Conservation (phyloP, 1,139 yeast species). For the Oligophagozyma castellii region DNA sequence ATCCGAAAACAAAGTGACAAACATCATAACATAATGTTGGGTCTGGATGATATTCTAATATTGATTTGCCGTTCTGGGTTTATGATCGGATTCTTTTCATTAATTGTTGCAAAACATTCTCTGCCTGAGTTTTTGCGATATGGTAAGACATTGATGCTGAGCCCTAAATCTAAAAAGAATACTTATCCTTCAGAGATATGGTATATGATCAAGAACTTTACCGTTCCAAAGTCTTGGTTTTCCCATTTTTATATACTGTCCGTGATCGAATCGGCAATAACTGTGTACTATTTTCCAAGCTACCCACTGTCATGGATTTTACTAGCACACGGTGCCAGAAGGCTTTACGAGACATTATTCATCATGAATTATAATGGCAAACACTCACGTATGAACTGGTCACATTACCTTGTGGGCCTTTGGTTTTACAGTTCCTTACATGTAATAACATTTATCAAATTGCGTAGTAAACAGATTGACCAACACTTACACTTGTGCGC, state of each 20-base stretch:
- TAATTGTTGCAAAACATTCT: conserved; percentile 15
- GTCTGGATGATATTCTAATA: too few species aligned
- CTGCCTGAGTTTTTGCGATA: conserved; percentile 25
- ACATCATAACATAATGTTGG: too few species aligned
- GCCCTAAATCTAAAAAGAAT: conserved; percentile 4
- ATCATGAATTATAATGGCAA: conserved; percentile 37
- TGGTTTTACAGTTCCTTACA: conserved; percentile 41
- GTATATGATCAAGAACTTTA: conserved; percentile 13
- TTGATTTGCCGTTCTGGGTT: conserved; percentile 5
- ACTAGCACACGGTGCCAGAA: conserved; percentile 46
- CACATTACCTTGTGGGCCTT: conserved; percentile 67
- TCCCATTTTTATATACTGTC: conserved; percentile 18
- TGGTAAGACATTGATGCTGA: conserved; percentile 27
- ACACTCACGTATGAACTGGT: conserved; percentile 49
- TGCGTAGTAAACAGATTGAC: conserved; percentile 11
- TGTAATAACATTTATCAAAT: conserved; percentile 21
- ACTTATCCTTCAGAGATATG: conserved; percentile 4
- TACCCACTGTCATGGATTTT: conserved; percentile 25
- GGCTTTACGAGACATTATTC: conserved; percentile 45
- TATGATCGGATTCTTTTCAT: conserved; percentile 11
- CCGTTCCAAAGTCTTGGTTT: conserved; percentile 38
- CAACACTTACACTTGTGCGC: conserved; percentile 8
- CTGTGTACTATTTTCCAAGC: conserved; percentile 6
- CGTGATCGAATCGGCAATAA: conserved; percentile 8
- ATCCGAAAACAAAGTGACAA: too few species aligned